Percentiles rank a stretch among this genome's conserved stretches.
Evolutionary conservation across 371 early-diverging fungal species (phyloP).

Genomic region (Polyrhizophydium stewartii): DNA sequence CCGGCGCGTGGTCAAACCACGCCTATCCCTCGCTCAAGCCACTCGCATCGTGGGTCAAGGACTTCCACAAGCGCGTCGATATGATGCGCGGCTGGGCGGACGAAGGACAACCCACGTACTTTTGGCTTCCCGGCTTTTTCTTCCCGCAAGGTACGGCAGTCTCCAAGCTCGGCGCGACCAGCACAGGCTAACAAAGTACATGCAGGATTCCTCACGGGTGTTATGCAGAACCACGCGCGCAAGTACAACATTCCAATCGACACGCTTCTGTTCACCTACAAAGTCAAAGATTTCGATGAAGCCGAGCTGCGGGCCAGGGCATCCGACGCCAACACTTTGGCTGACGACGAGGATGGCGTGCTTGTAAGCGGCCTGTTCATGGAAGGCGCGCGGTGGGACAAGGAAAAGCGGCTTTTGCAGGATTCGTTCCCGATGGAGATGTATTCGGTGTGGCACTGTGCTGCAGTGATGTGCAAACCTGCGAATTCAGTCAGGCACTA

Average conservation of each 20-base stretch:
- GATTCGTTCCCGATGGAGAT: slow-evolving; percentile 55
- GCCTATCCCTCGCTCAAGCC: slow-evolving; percentile 52
- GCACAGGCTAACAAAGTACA: not conserved
- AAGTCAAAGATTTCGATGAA: slow-evolving; percentile 37
- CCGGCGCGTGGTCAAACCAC: slow-evolving; percentile 37
- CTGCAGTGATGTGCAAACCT: not conserved
- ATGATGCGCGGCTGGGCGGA: slow-evolving; percentile 37
- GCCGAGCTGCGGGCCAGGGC: slow-evolving; percentile 13
- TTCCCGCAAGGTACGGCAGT: slow-evolving; percentile 45
- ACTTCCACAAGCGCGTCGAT: slow-evolving; percentile 35
- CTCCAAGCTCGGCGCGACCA: not conserved
- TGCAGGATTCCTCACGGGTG: slow-evolving; percentile 48
- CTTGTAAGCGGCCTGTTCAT: slow-evolving; percentile 45
- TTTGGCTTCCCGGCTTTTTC: slow-evolving; percentile 57
- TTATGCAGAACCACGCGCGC: slow-evolving; percentile 49
- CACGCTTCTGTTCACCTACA: slow-evolving; percentile 37
- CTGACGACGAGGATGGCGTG: slow-evolving; percentile 39
- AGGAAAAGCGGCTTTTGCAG: slow-evolving; percentile 36
- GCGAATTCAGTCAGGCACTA: too few relatives aligned
- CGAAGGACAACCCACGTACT: slow-evolving; percentile 43
- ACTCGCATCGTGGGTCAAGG: slow-evolving; percentile 48
- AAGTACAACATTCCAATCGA: slow-evolving; percentile 52
- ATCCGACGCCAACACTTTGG: not conserved
- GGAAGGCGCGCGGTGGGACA: slow-evolving; percentile 54
- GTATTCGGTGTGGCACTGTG: slow-evolving; percentile 37